Base-by-base conservation (phyloP, 2,329 filamentous ascomycete species). In the Diplodia seriata region DNA sequence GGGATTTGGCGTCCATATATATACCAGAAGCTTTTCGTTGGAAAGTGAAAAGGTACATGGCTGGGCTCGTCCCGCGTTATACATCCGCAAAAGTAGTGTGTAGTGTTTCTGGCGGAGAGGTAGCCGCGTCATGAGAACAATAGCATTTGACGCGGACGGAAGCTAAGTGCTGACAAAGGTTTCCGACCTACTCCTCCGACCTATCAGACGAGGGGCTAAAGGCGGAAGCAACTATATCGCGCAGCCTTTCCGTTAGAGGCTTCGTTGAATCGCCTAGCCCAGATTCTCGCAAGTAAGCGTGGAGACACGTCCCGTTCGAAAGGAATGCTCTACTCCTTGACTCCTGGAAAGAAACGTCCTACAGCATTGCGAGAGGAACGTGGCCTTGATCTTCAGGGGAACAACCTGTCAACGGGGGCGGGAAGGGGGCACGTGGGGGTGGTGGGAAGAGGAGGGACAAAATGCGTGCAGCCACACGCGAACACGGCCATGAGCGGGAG, bases 321-420 rank as follows among this genome's bases (percentile, higher is more conserved):
- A 14, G 6, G 20, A 59, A 59, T 26, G 20, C 23, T 26, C 55
- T 20, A 43, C 55, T 29, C 55, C 55, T 59, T 43, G 36, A 59
- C 36, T 59, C 55, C 55, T 59, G 40, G n/a, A 15, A 23, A 40
- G 26, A 36, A 59, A 47, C 40, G 40, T 47, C 40, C 20, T 59
- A 36, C 11, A 59, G 23, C n/a, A n/a, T 40, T 12, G 20, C 20
- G n/a, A 36, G 18, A 43, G 29, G 20, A 59, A 29, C 36, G 55
- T 43, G 36, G 36, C 36, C 12, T 5, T 29, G 55, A 59, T 59
- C 36, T 59, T 59, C 55, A 59, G 36, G 55, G 55, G n/a, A 29
- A 40, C 11, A 26, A 8, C 55, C 20, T 59, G 55, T 38, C 55
- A 59, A 38, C 23, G 20, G 7, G 55, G 55, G 55, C 3, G 12